Percentiles rank a stretch among this genome's conserved stretches.
These are phyloP conservation scores for Anethum foeniculum DNA, from an alignment of 140 eudicot species.

Conservation along the genomic window DNA sequence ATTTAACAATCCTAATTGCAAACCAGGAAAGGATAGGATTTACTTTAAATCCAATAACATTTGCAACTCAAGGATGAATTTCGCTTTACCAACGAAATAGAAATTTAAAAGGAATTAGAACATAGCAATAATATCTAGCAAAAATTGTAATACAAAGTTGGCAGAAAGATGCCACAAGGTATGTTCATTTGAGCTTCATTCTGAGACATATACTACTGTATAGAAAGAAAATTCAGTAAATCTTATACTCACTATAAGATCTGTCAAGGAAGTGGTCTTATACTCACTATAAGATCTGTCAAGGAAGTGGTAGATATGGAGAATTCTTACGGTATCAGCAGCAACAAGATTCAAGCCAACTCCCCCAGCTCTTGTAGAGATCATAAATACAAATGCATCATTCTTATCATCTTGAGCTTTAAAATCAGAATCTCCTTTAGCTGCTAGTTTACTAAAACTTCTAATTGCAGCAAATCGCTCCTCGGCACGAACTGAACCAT, in stretches of 20 bases:
- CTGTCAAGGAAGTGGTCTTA: no score
- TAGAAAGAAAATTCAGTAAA: background rate
- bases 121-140: background rate
- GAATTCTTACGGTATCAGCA: constrained; percentile 75
- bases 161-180: background rate
- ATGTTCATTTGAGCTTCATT: background rate
- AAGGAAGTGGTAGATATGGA: background rate
- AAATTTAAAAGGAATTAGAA: background rate
- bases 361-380: constrained; percentile 98
- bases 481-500: constrained; percentile 94
- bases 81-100: background rate
- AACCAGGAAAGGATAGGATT: background rate
- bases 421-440: constrained; percentile 23
- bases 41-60: background rate
- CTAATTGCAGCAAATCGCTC: constrained; percentile 98
- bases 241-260: no score
- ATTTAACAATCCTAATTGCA: background rate
- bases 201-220: background rate
- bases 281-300: background rate
- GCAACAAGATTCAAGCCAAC: constrained; percentile 98
- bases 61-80: background rate
- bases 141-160: background rate
- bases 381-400: constrained; percentile 73
- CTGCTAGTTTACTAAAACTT: constrained; percentile 58
- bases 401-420: constrained; percentile 28